Base-by-base conservation (phyloP, 78 protist species). In the Parvularia atlantis region DNA sequence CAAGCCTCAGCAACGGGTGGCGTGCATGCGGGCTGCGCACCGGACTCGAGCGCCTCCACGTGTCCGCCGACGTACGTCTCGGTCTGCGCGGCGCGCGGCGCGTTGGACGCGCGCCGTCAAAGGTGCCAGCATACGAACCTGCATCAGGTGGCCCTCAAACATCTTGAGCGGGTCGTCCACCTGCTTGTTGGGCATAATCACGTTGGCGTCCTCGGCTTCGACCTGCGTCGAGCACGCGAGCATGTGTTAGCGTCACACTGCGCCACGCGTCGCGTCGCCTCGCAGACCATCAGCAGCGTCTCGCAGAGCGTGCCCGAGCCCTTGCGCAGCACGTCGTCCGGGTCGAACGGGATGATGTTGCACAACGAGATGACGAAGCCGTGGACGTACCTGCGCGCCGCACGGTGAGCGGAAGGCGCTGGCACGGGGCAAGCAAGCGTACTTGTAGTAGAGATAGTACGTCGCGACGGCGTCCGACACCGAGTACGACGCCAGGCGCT, bases 401-500 rank as follows among this genome's bases (percentile, higher is more conserved):
- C 24, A 28, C 2, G 43, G 52, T 17, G 73, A 68, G 48, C 1
- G 73, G 20, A 24, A 20, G 39, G 40, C 2, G 1, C 14, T n/a
- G 46, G 28, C 5, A 43, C 37, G 26, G n/a, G 39, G 39, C 26
- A 10, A 43, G 5, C 22, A 43, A 43, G 10, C 48, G 1, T 48
- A 20, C 46, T 87, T 89, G 71, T 52, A 68, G 89, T 91, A 98
- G 56, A 98, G 85, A 64, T 96, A 94, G 64, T 92, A 97, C 1
- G 99, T 98, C 1, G 98, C 93, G 37, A 95, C 98, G 1, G 99
- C 99, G 75, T 97, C 99, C 2, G 99, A 96, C 16, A 98, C 99
- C 3, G 99, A 96, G 70, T 98, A 98, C 46, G 78, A 28, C n/a
- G 99, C 97, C 53, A 95, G 67, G 7, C 31, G 46, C 73, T 89